phyloP scores from a whole-genome alignment of 148 eudicot genomes.

The Rhododendron henanense region DNA sequence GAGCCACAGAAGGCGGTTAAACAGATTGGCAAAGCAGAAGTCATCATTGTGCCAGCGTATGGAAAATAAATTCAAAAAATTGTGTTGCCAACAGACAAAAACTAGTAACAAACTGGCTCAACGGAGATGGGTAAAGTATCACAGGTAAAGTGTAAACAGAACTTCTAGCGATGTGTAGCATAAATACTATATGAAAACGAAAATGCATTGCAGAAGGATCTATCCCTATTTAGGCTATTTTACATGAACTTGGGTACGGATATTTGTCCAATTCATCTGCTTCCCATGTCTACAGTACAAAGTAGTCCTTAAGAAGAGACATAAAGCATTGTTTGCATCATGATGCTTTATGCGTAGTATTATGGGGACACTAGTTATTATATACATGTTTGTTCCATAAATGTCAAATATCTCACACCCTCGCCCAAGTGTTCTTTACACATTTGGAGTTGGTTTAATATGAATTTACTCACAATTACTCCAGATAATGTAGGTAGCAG shows the following conservation, averaged over 20 bases:
- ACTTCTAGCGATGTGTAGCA: not conserved
- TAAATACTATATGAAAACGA: too few species aligned
- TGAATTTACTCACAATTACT: not conserved
- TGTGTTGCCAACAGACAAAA: not conserved
- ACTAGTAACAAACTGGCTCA: not conserved
- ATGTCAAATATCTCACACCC: not conserved
- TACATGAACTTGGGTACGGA: not conserved
- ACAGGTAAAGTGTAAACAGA: not conserved
- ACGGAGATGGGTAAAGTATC: not conserved
- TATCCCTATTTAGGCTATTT: not conserved
- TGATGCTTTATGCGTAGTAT: not conserved
- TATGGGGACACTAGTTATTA: not conserved
- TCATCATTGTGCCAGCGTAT: not conserved
- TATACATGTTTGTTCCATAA: not conserved
- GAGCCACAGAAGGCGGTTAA: not conserved
- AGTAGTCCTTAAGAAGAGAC: not conserved
- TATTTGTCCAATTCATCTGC: not conserved
- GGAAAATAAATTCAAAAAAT: not conserved
- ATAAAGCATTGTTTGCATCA: not conserved
- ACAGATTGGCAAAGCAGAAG: not conserved
- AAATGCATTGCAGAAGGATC: not conserved
- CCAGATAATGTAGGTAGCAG: not conserved
- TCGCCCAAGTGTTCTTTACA: not conserved
- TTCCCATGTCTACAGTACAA: not conserved
- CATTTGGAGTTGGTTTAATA: not conserved